Conservation (phyloP, 345 rosid genomes). For the Salix viminalis region DNA sequence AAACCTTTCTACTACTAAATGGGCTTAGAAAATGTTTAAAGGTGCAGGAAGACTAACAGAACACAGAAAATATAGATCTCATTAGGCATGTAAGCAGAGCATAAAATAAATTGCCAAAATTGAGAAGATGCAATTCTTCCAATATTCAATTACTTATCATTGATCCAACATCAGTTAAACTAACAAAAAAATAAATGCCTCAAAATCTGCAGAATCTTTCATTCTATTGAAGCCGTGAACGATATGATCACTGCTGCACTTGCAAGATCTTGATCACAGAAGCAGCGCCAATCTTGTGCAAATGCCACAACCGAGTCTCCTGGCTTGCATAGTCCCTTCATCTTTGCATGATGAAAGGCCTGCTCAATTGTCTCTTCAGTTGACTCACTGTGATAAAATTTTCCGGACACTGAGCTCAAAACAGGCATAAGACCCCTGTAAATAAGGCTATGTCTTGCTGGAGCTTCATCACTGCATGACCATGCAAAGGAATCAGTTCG, state of each 20-base stretch:
- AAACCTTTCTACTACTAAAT: not conserved
- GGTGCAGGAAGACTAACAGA: not conserved
- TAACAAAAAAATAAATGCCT: not conserved
- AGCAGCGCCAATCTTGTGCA: constrained; percentile 25
- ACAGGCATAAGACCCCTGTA: constrained; percentile 30
- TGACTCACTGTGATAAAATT: constrained; percentile 18
- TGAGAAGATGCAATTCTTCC: not conserved
- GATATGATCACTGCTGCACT: constrained; percentile 2
- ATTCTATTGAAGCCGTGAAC: not conserved
- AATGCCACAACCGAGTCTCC: constrained; percentile 38
- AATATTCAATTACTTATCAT: not conserved
- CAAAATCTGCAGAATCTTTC: not conserved
- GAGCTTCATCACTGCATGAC: constrained; percentile 31
- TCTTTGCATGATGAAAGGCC: constrained; percentile 19
- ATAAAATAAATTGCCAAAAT: not conserved
- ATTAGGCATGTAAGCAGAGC: too few species aligned
- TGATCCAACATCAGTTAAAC: not conserved
- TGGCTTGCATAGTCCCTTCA: constrained; percentile 25
- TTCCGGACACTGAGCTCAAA: constrained; percentile 14
- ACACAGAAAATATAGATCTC: not conserved
- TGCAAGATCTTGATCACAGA: constrained; percentile 27
- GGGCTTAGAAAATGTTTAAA: not conserved
- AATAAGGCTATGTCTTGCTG: constrained; percentile 39
- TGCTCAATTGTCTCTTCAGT: constrained; percentile 23
- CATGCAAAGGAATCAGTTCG: constrained; percentile 26